Evolutionary conservation across 2,329 filamentous ascomycete species (phyloP).

Genomic region (Cephalotrichum gorgonifer): DNA sequence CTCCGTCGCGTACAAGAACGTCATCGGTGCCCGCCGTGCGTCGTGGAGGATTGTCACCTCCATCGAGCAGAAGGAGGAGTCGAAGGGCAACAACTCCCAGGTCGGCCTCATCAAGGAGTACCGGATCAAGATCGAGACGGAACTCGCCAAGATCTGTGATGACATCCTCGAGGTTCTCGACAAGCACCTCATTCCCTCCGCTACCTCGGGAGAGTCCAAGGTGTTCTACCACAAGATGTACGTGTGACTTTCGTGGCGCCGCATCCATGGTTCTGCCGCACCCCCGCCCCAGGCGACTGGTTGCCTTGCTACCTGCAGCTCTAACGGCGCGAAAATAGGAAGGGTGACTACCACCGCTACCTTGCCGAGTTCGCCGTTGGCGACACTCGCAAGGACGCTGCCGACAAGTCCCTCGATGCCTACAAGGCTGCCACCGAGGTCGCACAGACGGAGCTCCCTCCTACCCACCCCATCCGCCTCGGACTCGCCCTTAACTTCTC

Average conservation of each 20-base stretch:
- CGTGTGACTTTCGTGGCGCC: constrained; percentile 21
- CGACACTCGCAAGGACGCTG: constrained; percentile 89
- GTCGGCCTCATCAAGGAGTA: constrained; percentile 93
- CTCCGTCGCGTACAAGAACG: constrained; percentile 98
- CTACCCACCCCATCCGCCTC: constrained; percentile 95
- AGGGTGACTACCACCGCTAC: constrained; percentile 99
- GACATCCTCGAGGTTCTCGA: constrained; percentile 94
- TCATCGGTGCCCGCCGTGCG: constrained; percentile 90
- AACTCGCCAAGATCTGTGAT: constrained; percentile 95
- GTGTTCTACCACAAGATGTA: constrained; percentile 99
- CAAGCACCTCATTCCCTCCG: constrained; percentile 86
- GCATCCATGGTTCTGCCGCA: neutral
- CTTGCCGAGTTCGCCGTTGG: constrained; percentile 93
- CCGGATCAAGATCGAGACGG: constrained; percentile 94
- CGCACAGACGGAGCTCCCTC: constrained; percentile 92
- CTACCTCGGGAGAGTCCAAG: constrained; percentile 94
- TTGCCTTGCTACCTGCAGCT: constrained; percentile 1
- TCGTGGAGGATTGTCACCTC: constrained; percentile 98
- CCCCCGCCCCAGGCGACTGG: neutral
- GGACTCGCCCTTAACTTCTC: constrained; percentile 98
- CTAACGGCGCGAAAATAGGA: constrained; percentile 47
- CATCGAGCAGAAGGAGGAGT: constrained; percentile 99
- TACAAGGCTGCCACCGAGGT: constrained; percentile 98
- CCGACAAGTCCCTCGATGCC: constrained; percentile 88
- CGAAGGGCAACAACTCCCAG: constrained; percentile 91